Base-by-base conservation (phyloP, 306 rosid genomes). In the Trifolium fragiferum region DNA sequence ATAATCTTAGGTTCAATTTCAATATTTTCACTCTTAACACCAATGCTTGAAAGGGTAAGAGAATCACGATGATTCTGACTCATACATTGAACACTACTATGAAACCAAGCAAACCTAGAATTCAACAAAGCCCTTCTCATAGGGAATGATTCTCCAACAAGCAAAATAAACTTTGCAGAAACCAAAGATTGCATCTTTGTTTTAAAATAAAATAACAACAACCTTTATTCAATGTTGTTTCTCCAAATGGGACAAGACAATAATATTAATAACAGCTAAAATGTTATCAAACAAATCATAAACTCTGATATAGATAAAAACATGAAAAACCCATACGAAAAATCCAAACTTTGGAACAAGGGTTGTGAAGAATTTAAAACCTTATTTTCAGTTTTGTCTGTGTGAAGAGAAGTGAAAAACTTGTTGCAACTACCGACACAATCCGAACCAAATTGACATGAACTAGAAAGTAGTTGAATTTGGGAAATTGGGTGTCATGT, bases 121-220 rank as follows among this genome's bases (percentile, higher is more conserved):
- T 82, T 69, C 14, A 73, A 68, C 18, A 90, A 82, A 35, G 86
- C 80, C 81, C 84, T 87, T 59, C 64, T 82, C 53, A 93, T 80
- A 27, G 86, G 80, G 3, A 86, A 69, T 30, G 94, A 83, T 57
- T 85, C 92, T 66, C 97, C 94, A 21, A 78, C 91, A 61, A 89
- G 85, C 35, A 85, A 25, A 66, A 88, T 86, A 68, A 91, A 84
- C 86, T 88, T 81, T 0, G 87, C 54, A 18, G 97, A 84, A 63
- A 76, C 74, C 60, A 87, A 80, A 38, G 86, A 84, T 23, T 89
- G 85, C 98, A 93, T 93, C 13, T 78, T 86, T 83, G 40, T 35
- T 8, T 50, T 4, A 68, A 27, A 30, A 65, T 1, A 37, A 37
- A 37, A 7, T 37, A 37, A 37, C 40, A 14, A 7, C 44, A 61